Evolutionary conservation across 148 eudicot genomes (phyloP), one percentile per base, ranked within the genome.

Genomic region (Cornus florida): DNA sequence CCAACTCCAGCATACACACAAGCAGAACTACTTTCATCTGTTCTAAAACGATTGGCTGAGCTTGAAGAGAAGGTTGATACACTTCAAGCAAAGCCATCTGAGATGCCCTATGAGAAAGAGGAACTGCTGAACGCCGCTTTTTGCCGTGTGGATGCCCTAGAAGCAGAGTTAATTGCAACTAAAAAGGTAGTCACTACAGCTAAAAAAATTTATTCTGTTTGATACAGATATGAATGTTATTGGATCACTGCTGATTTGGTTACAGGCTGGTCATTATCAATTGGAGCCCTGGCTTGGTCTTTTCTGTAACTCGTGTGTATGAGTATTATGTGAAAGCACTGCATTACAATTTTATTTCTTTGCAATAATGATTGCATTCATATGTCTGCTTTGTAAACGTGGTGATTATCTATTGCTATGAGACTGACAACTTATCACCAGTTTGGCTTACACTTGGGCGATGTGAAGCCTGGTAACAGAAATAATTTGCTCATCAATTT

Each of bases 141-240:
- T 59, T 89, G 87, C 69, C 90, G 92, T 19, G 92, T 91, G 77
- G 94, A 91, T 86, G 90, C 88, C 50, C 79, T 91, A 60, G 94
- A 91, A 84, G 92, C 94, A 6, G 94, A 91, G 80, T 76, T 91
- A 67, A 91, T 91, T 89, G 94, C 99, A 50, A 96, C 99, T n/a
- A 96, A 96, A 83, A 94, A 94, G 97, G 99, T 96, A 73, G 4
- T 31, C 79, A 67, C 32, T 70, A 69, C 10, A n/a, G n/a, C 43
- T 56, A 48, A 31, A 53, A 6, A 46, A 33, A 12, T 38, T 33
- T 70, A 33, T 69, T 70, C 22, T 72, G 33, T 67, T 76, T 80
- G 41, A 79, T 79, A 22, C 22, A 56, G 35, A 28, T 72, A 28
- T 50, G 11, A 72, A 50, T 12, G 39, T 1, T 48, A 24, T 72